Base-by-base conservation (phyloP, 768 basidiomycete species). In the Tricholoma sp. region DNA sequence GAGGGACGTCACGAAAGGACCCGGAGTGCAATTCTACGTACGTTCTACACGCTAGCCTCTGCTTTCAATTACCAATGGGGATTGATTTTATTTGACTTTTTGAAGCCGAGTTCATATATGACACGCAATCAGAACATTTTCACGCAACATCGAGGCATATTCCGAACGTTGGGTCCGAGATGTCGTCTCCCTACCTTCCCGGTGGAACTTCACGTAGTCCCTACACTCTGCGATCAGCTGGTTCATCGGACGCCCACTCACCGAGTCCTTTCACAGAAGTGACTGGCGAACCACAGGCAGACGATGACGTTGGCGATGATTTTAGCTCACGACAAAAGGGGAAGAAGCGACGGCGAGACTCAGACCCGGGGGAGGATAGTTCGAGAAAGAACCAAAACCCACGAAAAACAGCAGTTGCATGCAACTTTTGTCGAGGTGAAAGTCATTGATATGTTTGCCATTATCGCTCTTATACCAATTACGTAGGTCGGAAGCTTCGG, bases 361-460 rank as follows among this genome's bases (percentile, higher is more conserved):
- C 66, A 33, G 61, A 66, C 17, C 69, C 65, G 44, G 66, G 62
- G 53, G 68, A 66, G 24, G 55, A 56, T 24, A 62, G 66, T 36
- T 59, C 67, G 20, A 65, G 61, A 53, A 73, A 69, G 60, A 54
- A 63, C 20, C 69, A 64, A 52, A 66, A 63, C 52, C 61, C 66
- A 20, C 70, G 74, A 61, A 87, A 86, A 73, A 81, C 80, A 33
- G 72, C 73, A 20, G 77, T 90, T 34, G 89, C 89, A 56, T 91
- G 89, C 72, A 76, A 87, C 70, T 89, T 89, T 68, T 91, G 89
- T 73, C 78, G 89, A 79, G 79, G 89, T 85, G 63, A 24, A 65
- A 73, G 52, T 41, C 29, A 37, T 20, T 7, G 36, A 28, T 20
- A 7, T 50, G 49, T 20, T 50, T 44, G 31, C 31, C 8, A 52